Evolutionary conservation across 768 basidiomycete species (phyloP), one percentile per base, ranked within the genome.

Genomic region (Serendipita sp.): DNA sequence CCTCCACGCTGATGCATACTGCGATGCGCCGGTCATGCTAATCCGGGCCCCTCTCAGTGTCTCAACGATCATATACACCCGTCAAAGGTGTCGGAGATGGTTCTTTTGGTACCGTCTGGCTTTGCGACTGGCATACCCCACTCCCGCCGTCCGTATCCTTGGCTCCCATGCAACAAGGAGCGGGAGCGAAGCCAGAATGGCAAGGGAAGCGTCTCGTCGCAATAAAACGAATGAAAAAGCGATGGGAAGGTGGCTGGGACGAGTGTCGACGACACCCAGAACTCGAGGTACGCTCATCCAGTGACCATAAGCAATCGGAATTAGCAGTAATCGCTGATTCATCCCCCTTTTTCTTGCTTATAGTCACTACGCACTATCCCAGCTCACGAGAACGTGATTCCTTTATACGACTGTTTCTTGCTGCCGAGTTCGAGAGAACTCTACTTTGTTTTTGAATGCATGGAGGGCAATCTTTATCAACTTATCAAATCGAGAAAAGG

Each of bases 391-490:
- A 93, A 95, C 73, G 91, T 99, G 76, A 97, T 99, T 74, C 95
- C 96, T 66, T 81, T 99, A 69, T 99, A 98, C 79, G 96, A 99
- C 76, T 94, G 91, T 72, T 99, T 98, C 78, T 89, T 99, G 69
- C 84, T 93, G n/a, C 96, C 96, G 3, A 83, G 85, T 69, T 83
- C 91, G 67, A 91, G 91, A 75, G 94, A 99, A 75, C 89, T 99
- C 70, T 96, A 98, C 75, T 98, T 98, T 72, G 95, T 98, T 54
- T 99, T 99, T 75, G 96, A 99, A 76, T 94, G 93, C 71, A 98
- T 99, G 96, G 96, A 99, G 75, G 96, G 96, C 71, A 98, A 99
- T 76, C 84, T 99, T 56, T 99, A 95, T 76, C 96, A 99, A 74
- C 89, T 99, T 77, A 95, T 97, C 76, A 97, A 95, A 77, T 85